Base-by-base conservation (phyloP, 2,329 filamentous ascomycete genomes). In the Cladorrhinum sp. region DNA sequence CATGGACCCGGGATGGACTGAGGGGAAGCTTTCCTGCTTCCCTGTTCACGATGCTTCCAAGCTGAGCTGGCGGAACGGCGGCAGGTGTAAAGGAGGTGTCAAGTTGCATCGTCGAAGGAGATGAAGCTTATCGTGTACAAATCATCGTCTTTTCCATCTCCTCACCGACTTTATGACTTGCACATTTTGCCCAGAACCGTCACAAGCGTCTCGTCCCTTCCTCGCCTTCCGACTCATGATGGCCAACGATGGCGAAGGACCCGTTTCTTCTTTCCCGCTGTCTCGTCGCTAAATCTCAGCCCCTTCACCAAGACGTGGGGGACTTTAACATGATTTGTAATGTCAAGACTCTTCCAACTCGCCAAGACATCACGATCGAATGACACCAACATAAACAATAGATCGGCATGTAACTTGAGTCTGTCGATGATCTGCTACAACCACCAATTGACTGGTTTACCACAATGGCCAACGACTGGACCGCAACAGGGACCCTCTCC, bases 131-230 rank as follows among this genome's bases (percentile, higher is more conserved):
- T 62, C 64, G 55, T 59, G 60, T 55, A 55, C 64, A 66, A 66
- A 62, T 63, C 62, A 62, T 60, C 55, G 54, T 52, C 27, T 32
- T 50, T 50, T 23, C 24, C 48, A 50, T 36, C 27, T 24, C 20
- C 54, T 66, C 65, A 66, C 65, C 65, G 63, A 63, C 61, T 65
- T 65, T 64, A 51, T 56, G 48, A 55, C 61, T 45, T 62, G 56
- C 63, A 61, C 55, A 59, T 49, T 55, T 20, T 20, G 57, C 49
- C 27, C 50, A 36, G 38, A 25, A 49, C n/a, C n/a, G n/a, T n/a
- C n/a, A n/a, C 25, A 23, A 55, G 45, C 50, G 49, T 8, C 38
- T 13, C 32, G 22, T 29, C 25, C 13, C 22, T 20, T 27, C 32
- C 32, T 49, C 50, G 48, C n/a, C n/a, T 53, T 22, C 53, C 56